Conservation (phyloP, 1,284 basidiomycete species). For the Fistulinella cinereoalba region DNA sequence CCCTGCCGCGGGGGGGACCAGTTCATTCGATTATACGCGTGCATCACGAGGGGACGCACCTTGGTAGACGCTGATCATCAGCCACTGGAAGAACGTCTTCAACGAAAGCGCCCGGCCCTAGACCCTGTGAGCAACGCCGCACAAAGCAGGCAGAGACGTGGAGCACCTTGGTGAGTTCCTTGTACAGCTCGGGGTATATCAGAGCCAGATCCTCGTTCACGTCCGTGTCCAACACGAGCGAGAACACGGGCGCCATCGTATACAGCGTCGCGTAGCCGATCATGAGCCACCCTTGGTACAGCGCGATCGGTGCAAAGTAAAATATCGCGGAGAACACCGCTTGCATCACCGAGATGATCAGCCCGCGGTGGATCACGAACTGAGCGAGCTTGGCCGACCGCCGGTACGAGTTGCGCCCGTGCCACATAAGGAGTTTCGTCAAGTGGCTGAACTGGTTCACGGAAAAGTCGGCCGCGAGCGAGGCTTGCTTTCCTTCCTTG, state of each 20-base stretch:
- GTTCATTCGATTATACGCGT: too few relatives aligned
- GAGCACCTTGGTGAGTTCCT: slow-evolving; percentile 88
- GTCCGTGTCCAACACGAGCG: slow-evolving; percentile 92
- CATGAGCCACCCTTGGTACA: slow-evolving; percentile 98
- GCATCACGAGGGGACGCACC: slow-evolving; percentile 44
- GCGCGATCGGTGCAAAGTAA: slow-evolving; percentile 97
- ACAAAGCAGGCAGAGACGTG: not conserved
- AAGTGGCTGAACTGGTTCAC: slow-evolving; percentile 95
- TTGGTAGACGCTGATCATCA: slow-evolving; percentile 98
- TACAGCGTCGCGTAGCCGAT: slow-evolving; percentile 97
- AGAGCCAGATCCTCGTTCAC: slow-evolving; percentile 95
- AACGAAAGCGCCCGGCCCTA: slow-evolving; percentile 90
- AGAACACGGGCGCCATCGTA: slow-evolving; percentile 99
- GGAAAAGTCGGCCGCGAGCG: slow-evolving; percentile 96
- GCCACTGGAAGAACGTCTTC: slow-evolving; percentile 98
- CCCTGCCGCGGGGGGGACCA: too few relatives aligned
- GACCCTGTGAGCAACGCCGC: not conserved
- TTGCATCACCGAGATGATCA: slow-evolving; percentile 98
- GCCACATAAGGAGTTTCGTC: slow-evolving; percentile 95
- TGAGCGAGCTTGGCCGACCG: slow-evolving; percentile 97
- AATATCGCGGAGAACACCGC: slow-evolving; percentile 97
- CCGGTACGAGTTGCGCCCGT: slow-evolving; percentile 97
- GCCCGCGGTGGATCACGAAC: slow-evolving; percentile 96
- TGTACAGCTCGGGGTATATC: slow-evolving; percentile 96
- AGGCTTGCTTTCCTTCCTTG: slow-evolving; percentile 99